Base-by-base conservation (phyloP, 2,329 filamentous ascomycete species). In the Colletotrichum endophyticum region DNA sequence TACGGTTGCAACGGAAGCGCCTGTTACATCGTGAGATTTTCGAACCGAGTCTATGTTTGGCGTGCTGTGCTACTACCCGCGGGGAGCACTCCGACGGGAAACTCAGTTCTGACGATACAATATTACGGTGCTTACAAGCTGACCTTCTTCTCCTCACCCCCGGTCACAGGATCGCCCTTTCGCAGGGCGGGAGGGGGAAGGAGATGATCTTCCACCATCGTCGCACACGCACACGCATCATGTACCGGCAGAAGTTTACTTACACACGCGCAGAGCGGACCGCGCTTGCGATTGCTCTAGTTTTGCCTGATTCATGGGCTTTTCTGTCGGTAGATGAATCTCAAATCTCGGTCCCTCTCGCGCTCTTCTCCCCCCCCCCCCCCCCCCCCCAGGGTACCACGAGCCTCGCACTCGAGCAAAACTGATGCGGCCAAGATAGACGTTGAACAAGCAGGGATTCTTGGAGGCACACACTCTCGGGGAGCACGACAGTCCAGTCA, bases 401-500 rank as follows among this genome's bases (percentile, higher is more conserved):
- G 19, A 28, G 19, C 27, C 28, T 61, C 28, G 30, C 16, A 62
- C 39, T n/a, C 25, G 32, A 28, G 27, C 49, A 15, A 72, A 34
- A 62, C 11, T 64, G 28, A 63, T 73, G 57, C 36, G 63, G 62
- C 30, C 56, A 68, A 68, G 69, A 63, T 68, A 39, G 70, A 68
- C 32, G 63, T 63, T 67, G 63, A 19, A 63, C 63, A 34, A 53
- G 36, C 66, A 70, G 39, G 64, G 56, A 34, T 39, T 25, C n/a
- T n/a, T 64, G 16, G 49, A 15, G n/a, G n/a, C 53, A 49, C 44
- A 64, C 22, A 25, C 8, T 57, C 8, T 57, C 32, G 32, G 44
- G 57, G 22, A 66, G 59, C 59, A 70, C 73, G 4, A 36, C 70
- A 66, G 64, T 61, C 57, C 73, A 70, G 70, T 76, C 70, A 57